Percentiles rank a stretch among this genome's conserved stretches.
Conservation (phyloP, 768 basidiomycete species). For the Chalciporus chontae region DNA sequence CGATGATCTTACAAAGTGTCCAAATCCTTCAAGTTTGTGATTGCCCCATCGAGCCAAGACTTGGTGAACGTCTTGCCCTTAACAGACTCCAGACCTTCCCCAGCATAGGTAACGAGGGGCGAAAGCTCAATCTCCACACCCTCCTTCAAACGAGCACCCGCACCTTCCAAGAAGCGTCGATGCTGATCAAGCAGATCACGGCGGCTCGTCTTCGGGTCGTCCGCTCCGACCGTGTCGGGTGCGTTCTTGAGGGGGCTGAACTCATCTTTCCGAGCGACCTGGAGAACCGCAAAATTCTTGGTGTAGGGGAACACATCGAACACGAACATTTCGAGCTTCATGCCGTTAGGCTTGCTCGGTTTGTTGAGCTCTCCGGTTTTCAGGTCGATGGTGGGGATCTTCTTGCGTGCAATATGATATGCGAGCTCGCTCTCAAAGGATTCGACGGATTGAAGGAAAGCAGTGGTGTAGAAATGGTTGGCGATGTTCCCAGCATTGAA, state of each 20-base stretch:
- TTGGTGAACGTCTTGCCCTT: slow-evolving; percentile 76
- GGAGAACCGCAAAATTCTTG: slow-evolving; percentile 76
- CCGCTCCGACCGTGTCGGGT: slow-evolving; percentile 76
- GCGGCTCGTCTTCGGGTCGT: slow-evolving; percentile 88
- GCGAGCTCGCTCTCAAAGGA: slow-evolving; percentile 85
- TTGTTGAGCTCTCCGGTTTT: slow-evolving; percentile 66
- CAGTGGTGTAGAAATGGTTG: slow-evolving; percentile 95
- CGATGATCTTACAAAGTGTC: slow-evolving; percentile 52
- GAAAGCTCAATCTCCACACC: slow-evolving; percentile 88
- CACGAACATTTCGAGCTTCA: slow-evolving; percentile 98
- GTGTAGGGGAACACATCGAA: slow-evolving; percentile 99
- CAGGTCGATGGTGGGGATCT: slow-evolving; percentile 83
- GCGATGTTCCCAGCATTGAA: slow-evolving; percentile 97
- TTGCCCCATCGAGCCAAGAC: slow-evolving; percentile 52
- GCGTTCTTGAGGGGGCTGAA: slow-evolving; percentile 98
- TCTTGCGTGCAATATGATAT: slow-evolving; percentile 98
- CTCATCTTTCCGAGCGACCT: slow-evolving; percentile 84
- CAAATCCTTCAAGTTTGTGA: slow-evolving; percentile 63
- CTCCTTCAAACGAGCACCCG: slow-evolving; percentile 70
- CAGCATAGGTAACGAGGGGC: slow-evolving; percentile 84
- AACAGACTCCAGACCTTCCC: slow-evolving; percentile 80
- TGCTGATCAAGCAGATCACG: slow-evolving; percentile 89
- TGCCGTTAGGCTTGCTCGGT: slow-evolving; percentile 90
- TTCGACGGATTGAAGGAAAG: slow-evolving; percentile 75
- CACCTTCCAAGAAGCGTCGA: slow-evolving; percentile 71